A percentile compares a stretch with the other conserved stretches of the same genome.
Evolutionary conservation across 371 early-diverging fungal genomes (phyloP).

Genomic region (Parasitella parasitica): DNA sequence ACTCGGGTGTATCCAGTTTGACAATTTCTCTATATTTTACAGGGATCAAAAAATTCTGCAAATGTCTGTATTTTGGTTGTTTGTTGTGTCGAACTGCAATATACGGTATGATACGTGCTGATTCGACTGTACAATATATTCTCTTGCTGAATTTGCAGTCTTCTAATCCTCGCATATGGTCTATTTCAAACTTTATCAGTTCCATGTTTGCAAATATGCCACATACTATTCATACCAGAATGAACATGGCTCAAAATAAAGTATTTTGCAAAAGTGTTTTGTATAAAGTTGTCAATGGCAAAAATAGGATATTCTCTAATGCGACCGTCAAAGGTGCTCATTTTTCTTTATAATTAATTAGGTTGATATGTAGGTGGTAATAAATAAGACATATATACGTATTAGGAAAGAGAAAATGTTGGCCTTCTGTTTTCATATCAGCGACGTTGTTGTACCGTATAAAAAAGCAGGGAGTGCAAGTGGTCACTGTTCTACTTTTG

Average conservation of each 20-base stretch:
- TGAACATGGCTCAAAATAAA: constrained; percentile 47
- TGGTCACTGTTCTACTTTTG: not conserved
- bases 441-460: not conserved
- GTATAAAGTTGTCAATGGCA: constrained; percentile 39
- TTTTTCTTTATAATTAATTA: constrained; percentile 6
- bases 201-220: not conserved
- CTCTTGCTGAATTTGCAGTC: constrained; percentile 18
- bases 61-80: constrained; percentile 16
- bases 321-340: constrained; percentile 48
- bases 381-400: too few species aligned
- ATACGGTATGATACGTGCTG: constrained; percentile 32
- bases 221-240: constrained; percentile 10
- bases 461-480: not conserved
- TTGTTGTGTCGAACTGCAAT: constrained; percentile 9
- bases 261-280: constrained; percentile 22
- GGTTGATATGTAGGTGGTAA: too few species aligned
- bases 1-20: constrained; percentile 22
- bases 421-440: too few species aligned
- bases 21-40: constrained; percentile 11
- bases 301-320: constrained; percentile 47
- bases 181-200: constrained; percentile 17
- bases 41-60: constrained; percentile 22
- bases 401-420: too few species aligned
- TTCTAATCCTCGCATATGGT: constrained; percentile 36
- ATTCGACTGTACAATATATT: constrained; percentile 38